These are phyloP conservation scores for Toxoplasma gondii DNA, from an alignment of 169 alveolate species.

Conservation along the genomic window DNA sequence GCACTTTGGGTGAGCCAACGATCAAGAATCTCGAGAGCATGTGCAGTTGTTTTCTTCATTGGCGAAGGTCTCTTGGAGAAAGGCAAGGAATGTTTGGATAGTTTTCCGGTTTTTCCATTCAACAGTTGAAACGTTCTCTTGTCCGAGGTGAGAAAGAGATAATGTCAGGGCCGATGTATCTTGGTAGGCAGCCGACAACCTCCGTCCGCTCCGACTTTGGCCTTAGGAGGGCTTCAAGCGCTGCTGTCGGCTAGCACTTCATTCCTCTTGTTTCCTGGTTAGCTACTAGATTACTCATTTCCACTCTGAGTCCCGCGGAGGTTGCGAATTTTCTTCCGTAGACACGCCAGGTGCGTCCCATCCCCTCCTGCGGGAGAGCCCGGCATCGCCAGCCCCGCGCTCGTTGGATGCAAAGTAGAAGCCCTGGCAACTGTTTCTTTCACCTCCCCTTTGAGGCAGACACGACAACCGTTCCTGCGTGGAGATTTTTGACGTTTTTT, in stretches of 20 bases:
- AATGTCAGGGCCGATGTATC: background rate
- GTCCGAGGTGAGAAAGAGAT: background rate
- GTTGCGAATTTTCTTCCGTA: background rate
- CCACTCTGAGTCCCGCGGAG: background rate
- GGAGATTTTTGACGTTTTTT: background rate
- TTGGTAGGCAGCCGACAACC: background rate
- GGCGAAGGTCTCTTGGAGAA: background rate
- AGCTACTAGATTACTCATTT: background rate
- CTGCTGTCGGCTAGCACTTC: background rate
- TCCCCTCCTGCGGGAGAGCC: background rate
- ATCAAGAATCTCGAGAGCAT: no score
- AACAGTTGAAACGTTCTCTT: background rate
- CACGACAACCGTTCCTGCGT: background rate
- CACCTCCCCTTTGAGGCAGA: background rate
- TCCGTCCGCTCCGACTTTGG: background rate
- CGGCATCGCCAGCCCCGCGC: background rate
- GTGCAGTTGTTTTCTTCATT: background rate
- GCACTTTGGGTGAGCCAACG: background rate
- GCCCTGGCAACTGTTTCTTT: background rate
- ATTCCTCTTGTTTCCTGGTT: background rate
- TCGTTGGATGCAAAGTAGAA: background rate
- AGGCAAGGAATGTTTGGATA: background rate
- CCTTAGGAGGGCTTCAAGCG: background rate
- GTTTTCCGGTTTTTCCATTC: background rate
- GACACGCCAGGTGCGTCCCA: background rate